A percentile compares a stretch with the other conserved stretches of the same genome.
Evolutionary conservation across 805 yeast genomes (phyloP).

Genomic region (Debaryomyces tyrocola): DNA sequence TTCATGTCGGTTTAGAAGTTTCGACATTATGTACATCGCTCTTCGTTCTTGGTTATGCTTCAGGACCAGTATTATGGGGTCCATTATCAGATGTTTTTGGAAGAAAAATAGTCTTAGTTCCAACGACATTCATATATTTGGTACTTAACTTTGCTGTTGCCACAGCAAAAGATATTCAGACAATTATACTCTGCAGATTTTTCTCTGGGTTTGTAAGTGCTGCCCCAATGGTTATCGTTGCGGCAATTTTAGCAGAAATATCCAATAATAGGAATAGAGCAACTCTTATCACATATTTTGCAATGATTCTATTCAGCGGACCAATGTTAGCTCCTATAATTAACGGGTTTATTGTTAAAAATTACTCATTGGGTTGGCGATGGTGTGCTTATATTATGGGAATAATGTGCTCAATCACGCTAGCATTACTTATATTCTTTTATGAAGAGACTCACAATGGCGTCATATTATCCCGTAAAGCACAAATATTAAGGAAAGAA

Average conservation of each 20-base stretch:
- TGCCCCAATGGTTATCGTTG: conserved; percentile 74
- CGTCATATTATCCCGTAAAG: conserved; percentile 19
- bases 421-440: conserved; percentile 24
- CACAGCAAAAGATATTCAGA: conserved; percentile 68
- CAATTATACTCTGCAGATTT: conserved; percentile 69
- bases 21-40: conserved; percentile 71
- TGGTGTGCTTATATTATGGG: conserved; percentile 51
- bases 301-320: conserved; percentile 66
- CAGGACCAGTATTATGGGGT: conserved; percentile 82
- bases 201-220: conserved; percentile 77
- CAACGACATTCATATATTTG: conserved; percentile 34
- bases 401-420: conserved; percentile 24
- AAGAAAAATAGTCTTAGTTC: conserved; percentile 37
- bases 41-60: conserved; percentile 82
- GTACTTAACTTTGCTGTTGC: conserved; percentile 59
- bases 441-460: conserved; percentile 33
- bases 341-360: conserved; percentile 30
- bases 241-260: conserved; percentile 80
- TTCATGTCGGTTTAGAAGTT: conserved; percentile 58
- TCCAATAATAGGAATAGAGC: conserved; percentile 65
- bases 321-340: conserved; percentile 77
- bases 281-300: conserved; percentile 66
- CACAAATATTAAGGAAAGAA: conserved; percentile 20
- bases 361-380: conserved; percentile 45
- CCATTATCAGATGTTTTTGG: conserved; percentile 14